Percentiles rank a stretch among this genome's conserved stretches.
Evolutionary conservation across 345 rosid genomes (phyloP).

Genomic region (Corchorus olitorius): DNA sequence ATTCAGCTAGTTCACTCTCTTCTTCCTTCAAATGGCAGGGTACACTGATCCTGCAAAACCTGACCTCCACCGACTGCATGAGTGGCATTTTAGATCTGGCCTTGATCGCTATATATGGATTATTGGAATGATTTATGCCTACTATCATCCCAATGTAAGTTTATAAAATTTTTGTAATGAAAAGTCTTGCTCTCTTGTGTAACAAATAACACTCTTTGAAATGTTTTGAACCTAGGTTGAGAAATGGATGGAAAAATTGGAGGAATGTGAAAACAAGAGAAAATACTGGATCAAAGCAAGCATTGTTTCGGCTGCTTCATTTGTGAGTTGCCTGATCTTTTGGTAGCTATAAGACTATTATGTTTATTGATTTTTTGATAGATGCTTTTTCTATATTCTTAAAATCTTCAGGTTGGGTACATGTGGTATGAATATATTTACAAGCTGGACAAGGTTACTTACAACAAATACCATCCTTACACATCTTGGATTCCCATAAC

Average conservation of each 20-base stretch:
- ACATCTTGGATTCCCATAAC: conserved; percentile 99
- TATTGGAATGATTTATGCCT: conserved; percentile 92
- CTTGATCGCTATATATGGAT: conserved; percentile 98
- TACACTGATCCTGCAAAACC: conserved; percentile 94
- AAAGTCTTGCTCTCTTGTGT: conserved; percentile 12
- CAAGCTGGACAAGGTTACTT: conserved; percentile 86
- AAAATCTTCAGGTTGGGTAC: conserved; percentile 68
- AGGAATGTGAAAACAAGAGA: conserved; percentile 79
- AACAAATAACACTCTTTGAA: conserved; percentile 20
- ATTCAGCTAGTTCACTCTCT: background rate
- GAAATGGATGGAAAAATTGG: conserved; percentile 98
- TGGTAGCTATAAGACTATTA: conserved; percentile 5
- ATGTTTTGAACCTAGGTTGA: conserved; percentile 62
- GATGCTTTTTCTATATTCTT: background rate
- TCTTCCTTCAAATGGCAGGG: conserved; percentile 43
- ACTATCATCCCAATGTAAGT: conserved; percentile 89
- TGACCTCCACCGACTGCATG: conserved; percentile 76
- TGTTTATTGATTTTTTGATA: conserved; percentile 13
- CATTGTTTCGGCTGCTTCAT: conserved; percentile 48
- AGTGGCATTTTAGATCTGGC: conserved; percentile 99
- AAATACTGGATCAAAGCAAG: conserved; percentile 63
- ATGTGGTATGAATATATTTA: conserved; percentile 92
- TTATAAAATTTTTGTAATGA: conserved; percentile 13
- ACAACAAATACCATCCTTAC: conserved; percentile 96
- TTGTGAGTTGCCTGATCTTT: conserved; percentile 52